Base-by-base conservation (phyloP, 192 early-diverging fungal species). In the Dissophora ornata region DNA sequence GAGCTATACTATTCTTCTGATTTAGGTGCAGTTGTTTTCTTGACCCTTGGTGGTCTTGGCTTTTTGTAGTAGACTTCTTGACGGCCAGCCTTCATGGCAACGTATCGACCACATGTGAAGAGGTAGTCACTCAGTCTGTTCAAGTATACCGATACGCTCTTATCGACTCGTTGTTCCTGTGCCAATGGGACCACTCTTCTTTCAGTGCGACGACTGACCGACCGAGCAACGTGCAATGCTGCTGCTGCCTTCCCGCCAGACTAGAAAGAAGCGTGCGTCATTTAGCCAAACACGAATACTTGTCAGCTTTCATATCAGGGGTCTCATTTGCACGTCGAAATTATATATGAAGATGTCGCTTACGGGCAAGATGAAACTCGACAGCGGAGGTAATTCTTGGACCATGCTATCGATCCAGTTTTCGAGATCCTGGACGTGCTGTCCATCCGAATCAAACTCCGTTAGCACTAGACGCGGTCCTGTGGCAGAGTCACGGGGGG, bases 41-140 rank as follows among this genome's bases (percentile, higher is more conserved):
- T 67, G 55, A 57, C 58, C 4, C 57, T 40, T 2, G 73, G 65
- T 1, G 58, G 52, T 30, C 64, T 61, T 24, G 77, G 63, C 46
- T 86, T 89, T 26, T 81, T 81, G 67, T 97, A 97, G 8, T 95
- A 85, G 24, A 80, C 86, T 53, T 97, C 95, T 15, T 71, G 50
- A 56, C 89, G 81, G 18, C 88, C 86, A 33, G 90, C 89, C 21
- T 83, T 67, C 78, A 88, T 89, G 1, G 94, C 94, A 1, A 88
- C 86, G 75, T 83, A 93, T 11, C 96, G 83, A 1, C 92, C 94
- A 21, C 93, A 94, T 33, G 87, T 92, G 77, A 97, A 97, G 46
- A 97, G 58, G 59, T 90, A 97, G 55, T 97, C 96, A 66, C 92
- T 94, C 62, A 97, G 82, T 36, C 91, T 50, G 78, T 94, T 93